These are phyloP conservation scores for Podaxis sp. DNA, from an alignment of 768 basidiomycete genomes.

Conservation along the genomic window DNA sequence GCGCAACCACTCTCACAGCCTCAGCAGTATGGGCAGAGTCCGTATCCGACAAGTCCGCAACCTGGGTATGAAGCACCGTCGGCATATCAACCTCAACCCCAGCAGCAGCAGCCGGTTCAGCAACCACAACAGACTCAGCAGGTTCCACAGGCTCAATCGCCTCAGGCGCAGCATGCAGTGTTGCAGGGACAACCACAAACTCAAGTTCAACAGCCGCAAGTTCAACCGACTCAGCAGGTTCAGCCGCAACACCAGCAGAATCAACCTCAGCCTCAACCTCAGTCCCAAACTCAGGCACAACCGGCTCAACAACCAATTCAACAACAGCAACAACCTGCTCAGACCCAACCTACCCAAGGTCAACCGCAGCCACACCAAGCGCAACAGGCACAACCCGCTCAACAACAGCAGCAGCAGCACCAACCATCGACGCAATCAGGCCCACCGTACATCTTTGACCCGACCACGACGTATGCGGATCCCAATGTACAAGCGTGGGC, in stretches of 20 bases:
- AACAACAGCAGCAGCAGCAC: constrained; percentile 22
- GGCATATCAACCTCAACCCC: not conserved
- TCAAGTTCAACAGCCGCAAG: constrained; percentile 5
- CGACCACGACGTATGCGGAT: constrained; percentile 67
- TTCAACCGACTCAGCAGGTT: constrained; percentile 15
- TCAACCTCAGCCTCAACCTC: constrained; percentile 12
- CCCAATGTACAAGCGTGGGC: constrained; percentile 87
- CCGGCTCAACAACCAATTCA: constrained; percentile 15
- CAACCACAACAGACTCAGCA: not conserved
- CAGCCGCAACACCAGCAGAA: not conserved
- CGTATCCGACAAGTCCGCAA: not conserved
- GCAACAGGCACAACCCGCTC: constrained; percentile 12
- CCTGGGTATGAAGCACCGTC: not conserved
- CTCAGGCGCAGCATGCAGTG: not conserved
- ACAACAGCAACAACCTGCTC: constrained; percentile 18
- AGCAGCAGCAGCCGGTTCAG: constrained; percentile 5
- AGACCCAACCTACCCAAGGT: constrained; percentile 9
- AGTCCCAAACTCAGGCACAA: constrained; percentile 13
- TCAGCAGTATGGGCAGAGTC: constrained; percentile 1
- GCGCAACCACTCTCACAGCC: constrained; percentile 9
- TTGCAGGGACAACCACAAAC: constrained; percentile 2
- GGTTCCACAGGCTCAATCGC: not conserved
- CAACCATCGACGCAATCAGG: constrained; percentile 28
- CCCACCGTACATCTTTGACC: constrained; percentile 61
- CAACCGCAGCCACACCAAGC: constrained; percentile 25